Evolutionary conservation across 352 stramenopile genomes (phyloP).

Genomic region (Blastocystis sp.): DNA sequence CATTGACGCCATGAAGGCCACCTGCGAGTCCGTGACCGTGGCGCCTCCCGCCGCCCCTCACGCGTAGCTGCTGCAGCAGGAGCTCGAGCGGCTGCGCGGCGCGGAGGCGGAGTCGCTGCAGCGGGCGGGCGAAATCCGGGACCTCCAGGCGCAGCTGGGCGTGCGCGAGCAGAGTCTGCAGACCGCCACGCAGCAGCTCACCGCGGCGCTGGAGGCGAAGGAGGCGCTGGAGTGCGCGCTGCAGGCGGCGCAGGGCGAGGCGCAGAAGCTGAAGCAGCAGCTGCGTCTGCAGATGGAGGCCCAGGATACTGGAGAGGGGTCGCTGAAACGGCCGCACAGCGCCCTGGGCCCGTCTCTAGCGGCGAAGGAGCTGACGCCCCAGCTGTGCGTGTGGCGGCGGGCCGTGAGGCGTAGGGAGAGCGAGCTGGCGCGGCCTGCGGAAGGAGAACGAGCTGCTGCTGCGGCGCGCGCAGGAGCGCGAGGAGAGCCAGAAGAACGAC

Average conservation of each 20-base stretch:
- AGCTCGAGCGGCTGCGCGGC: conserved; percentile 1
- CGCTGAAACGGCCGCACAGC: background rate
- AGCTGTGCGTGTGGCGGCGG: background rate
- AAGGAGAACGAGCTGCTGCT: background rate
- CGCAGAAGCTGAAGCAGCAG: background rate
- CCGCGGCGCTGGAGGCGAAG: background rate
- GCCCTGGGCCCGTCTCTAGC: background rate
- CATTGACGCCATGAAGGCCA: background rate
- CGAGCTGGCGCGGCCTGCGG: background rate
- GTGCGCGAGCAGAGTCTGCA: background rate
- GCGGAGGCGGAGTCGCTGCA: background rate
- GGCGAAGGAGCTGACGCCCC: background rate
- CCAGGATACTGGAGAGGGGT: background rate
- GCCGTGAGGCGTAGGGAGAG: background rate
- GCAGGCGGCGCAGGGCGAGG: background rate
- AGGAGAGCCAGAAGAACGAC: background rate
- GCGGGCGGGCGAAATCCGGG: background rate
- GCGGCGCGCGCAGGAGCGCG: background rate
- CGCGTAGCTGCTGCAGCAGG: background rate
- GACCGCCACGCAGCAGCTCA: background rate
- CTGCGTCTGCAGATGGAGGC: background rate
- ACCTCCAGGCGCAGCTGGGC: background rate
- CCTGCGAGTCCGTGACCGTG: background rate
- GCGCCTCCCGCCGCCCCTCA: background rate
- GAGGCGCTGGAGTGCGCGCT: background rate